Evolutionary conservation across 352 stramenopile genomes (phyloP).

Genomic region (Globisporangium camurandrum): DNA sequence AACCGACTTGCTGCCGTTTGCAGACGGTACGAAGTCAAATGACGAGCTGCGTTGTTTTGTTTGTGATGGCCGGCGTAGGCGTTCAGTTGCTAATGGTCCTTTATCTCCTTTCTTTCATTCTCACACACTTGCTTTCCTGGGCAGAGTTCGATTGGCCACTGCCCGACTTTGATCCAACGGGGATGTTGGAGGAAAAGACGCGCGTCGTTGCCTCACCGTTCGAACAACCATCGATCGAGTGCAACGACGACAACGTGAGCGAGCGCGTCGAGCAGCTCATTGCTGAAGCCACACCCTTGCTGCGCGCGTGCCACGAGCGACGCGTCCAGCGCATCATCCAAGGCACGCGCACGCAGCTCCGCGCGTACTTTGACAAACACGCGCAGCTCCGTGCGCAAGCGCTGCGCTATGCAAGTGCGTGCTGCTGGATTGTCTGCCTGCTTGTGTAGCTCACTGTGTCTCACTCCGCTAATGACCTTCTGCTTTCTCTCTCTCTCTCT

Average conservation of each 20-base stretch:
- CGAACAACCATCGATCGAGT: constrained; percentile 6
- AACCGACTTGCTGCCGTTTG: constrained; percentile 7
- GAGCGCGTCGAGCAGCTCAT: constrained; percentile 11
- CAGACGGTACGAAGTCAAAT: constrained; percentile 5
- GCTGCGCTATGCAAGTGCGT: constrained; percentile 10
- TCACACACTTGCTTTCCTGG: too few species aligned
- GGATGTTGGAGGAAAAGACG: constrained; percentile 16
- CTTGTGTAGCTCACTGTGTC: neutral
- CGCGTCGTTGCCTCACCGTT: constrained; percentile 26
- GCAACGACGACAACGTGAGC: constrained; percentile 9
- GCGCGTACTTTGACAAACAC: constrained; percentile 7
- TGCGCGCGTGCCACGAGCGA: constrained; percentile 7
- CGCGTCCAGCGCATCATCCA: constrained; percentile 12
- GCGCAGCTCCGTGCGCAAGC: constrained; percentile 1
- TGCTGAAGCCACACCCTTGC: constrained; percentile 3
- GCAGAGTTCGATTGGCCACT: constrained; percentile 32
- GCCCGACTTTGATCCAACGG: constrained; percentile 27
- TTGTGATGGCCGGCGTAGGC: neutral
- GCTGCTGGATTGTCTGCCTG: neutral
- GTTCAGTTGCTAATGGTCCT: neutral
- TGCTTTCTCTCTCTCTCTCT: neutral
- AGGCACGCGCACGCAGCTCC: constrained; percentile 9
- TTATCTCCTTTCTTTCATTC: too few species aligned
- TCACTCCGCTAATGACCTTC: neutral
- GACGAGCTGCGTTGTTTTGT: neutral